Percentiles rank a stretch among this genome's conserved stretches.
Evolutionary conservation across 306 rosid genomes (phyloP).

Genomic region (Cucurbita argyrosperma): DNA sequence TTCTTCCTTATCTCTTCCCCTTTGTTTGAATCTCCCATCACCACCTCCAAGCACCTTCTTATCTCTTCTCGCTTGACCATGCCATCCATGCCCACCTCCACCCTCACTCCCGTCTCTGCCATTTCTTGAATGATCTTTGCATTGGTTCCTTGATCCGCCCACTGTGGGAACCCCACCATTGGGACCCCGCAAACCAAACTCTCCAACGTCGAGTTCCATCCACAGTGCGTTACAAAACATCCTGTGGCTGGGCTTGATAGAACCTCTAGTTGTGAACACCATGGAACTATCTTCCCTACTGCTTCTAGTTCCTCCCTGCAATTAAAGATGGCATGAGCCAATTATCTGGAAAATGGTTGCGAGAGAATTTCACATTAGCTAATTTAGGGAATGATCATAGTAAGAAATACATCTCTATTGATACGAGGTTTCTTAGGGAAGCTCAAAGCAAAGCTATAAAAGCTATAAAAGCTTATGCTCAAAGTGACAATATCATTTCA

Average conservation of each 20-base stretch:
- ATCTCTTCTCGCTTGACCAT: conserved; percentile 19
- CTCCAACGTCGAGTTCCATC: conserved; percentile 48
- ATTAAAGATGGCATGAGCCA: too few species aligned
- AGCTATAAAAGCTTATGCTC: too few species aligned
- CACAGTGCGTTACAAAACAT: conserved; percentile 40
- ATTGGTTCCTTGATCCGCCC: conserved; percentile 41
- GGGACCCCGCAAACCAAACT: conserved; percentile 36
- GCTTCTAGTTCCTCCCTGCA: conserved; percentile 17
- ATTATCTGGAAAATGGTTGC: too few species aligned
- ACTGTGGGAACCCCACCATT: conserved; percentile 32
- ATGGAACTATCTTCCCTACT: conserved; percentile 29
- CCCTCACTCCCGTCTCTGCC: conserved; percentile 35
- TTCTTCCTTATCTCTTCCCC: conserved; percentile 23
- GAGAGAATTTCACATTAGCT: too few species aligned
- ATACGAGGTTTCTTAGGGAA: too few species aligned
- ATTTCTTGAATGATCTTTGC: conserved; percentile 33
- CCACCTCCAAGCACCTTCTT: conserved; percentile 34
- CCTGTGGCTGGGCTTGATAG: conserved; percentile 27
- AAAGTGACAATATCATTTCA: too few species aligned
- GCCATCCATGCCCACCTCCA: conserved; percentile 21
- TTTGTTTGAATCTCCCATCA: conserved; percentile 24
- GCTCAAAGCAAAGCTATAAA: too few species aligned
- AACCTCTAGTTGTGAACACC: conserved; percentile 51
- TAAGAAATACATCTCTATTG: too few species aligned
- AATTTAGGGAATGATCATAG: too few species aligned